Evolutionary conservation across 805 yeast genomes (phyloP), one percentile per base, ranked within the genome.

Genomic region (Lipomyces lipofer): DNA sequence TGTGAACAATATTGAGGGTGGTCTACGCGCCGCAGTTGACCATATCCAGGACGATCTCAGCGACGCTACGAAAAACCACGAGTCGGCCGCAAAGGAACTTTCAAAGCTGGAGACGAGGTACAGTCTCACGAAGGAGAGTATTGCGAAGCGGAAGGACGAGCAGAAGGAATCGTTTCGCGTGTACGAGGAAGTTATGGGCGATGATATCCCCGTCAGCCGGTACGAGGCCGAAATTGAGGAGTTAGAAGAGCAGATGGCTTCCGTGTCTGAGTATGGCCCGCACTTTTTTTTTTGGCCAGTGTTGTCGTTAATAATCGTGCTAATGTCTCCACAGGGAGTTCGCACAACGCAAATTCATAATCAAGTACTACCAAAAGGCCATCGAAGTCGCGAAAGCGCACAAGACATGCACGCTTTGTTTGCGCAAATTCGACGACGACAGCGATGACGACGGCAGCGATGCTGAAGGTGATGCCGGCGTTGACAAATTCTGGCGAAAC

Each of bases 371-470:
- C 64, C 69, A 75, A 21, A 80, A 80, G 42, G 97, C 97, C 0
- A 69, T 86, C 9, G 78, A 80, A 28, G 68, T 78, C 38, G 94
- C 95, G 0, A 71, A 80, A 25, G 64, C 67, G 3, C 75, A 78
- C 7, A 76, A 82, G 9, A 74, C 79, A 45, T 92, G 97, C 69
- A 71, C 84, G 40, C 71, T 91, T 42, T 92, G 98, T 68, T 79
- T 80, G 17, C 75, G 95, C 47, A 74, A 77, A 10, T 86, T 90
- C 69, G 78, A 78, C 13, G 73, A 72, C 8, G 64, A 65, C 28
- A 22, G 46, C 6, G 49, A 30, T 9, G n/a, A n/a, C 15, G 46
- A 38, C 3, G 25, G 17, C 30, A 29, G 49, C 45, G 52, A 49
- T 0, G 69, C 65, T 1, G 65, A 65, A 4, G 40, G 63, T 10